Base-by-base conservation (phyloP, 2,329 filamentous ascomycete genomes). In the Simplicillium sp. region DNA sequence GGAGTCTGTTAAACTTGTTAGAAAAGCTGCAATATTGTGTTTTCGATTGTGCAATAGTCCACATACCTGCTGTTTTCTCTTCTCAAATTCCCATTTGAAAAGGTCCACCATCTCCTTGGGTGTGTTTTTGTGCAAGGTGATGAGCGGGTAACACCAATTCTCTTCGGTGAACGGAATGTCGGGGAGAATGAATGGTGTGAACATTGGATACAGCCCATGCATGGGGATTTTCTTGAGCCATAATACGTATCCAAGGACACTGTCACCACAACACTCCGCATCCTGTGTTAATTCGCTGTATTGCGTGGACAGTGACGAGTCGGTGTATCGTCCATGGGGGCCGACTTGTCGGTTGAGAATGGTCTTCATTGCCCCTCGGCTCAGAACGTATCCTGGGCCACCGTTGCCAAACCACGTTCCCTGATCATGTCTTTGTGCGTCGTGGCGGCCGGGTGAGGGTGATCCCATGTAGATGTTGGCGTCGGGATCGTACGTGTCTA, bases 321-420 rank as follows among this genome's bases (percentile, higher is more conserved):
- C 38, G 6, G 40, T 35, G 15, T 36, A 40, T 17, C 16, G 38
- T n/a, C 42, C 42, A 11, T 11, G 11, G 3, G 13, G 20, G 14
- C 38, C 42, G 3, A 37, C 28, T 38, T 39, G 33, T 16, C 42
- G 42, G 16, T 43, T 28, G 11, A 48, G 40, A 29, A 48, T 29
- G 9, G 36, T 42, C 33, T 41, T 48, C 37, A 48, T 39, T 36
- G 46, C 44, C 11, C 34, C 46, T 11, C 46, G 44, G 28, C 46
- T 48, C 12, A 48, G 39, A 12, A 48, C 41, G 29, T 46, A 46
- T 13, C 46, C 46, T 14, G 46, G 46, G 12, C 46, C 46, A 31
- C 46, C 46, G 25, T 48, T 48, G 40, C 41, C 46, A 25, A 48
- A 48, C 3, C 29, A 34, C 1, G 44, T 46, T 15, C 35, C 32